These are phyloP conservation scores for Chrysosporium keratinophilum DNA, from an alignment of 2,329 filamentous ascomycete genomes.

Conservation along the genomic window DNA sequence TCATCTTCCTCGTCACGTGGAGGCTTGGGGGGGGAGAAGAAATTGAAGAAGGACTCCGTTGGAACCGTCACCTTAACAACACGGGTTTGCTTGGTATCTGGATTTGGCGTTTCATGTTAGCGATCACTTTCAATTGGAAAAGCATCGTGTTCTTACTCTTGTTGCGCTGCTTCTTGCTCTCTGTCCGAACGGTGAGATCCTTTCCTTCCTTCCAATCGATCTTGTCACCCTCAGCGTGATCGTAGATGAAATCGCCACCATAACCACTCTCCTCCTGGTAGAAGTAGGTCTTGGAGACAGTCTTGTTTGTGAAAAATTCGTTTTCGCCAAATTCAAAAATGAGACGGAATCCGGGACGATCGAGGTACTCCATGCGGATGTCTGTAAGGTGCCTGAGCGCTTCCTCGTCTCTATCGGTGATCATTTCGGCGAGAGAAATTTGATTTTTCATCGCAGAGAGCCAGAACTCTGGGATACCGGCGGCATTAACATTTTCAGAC, in stretches of 20 bases:
- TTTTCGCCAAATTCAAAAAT: slow-evolving; percentile 97
- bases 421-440: slow-evolving; percentile 92
- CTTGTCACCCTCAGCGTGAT: slow-evolving; percentile 95
- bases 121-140: neutral
- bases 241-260: slow-evolving; percentile 98
- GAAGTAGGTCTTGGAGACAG: slow-evolving; percentile 94
- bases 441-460: slow-evolving; percentile 99
- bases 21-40: slow-evolving; percentile 90
- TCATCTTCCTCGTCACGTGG: slow-evolving; percentile 65
- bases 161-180: slow-evolving; percentile 99
- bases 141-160: slow-evolving; percentile 63
- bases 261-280: slow-evolving; percentile 99
- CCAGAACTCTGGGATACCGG: slow-evolving; percentile 98
- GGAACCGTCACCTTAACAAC: slow-evolving; percentile 99
- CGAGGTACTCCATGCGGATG: slow-evolving; percentile 98
- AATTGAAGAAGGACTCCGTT: slow-evolving; percentile 98
- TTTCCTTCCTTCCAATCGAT: slow-evolving; percentile 93
- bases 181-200: slow-evolving; percentile 85
- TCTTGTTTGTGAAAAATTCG: slow-evolving; percentile 96
- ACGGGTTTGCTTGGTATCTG: slow-evolving; percentile 98
- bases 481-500: slow-evolving; percentile 40
- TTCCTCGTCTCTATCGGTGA: slow-evolving; percentile 92
- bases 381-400: slow-evolving; percentile 83
- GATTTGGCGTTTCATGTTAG: slow-evolving; percentile 12
- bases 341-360: slow-evolving; percentile 93